Evolutionary conservation across 2,329 filamentous ascomycete species (phyloP).

Genomic region (Exophiala calicioides): DNA sequence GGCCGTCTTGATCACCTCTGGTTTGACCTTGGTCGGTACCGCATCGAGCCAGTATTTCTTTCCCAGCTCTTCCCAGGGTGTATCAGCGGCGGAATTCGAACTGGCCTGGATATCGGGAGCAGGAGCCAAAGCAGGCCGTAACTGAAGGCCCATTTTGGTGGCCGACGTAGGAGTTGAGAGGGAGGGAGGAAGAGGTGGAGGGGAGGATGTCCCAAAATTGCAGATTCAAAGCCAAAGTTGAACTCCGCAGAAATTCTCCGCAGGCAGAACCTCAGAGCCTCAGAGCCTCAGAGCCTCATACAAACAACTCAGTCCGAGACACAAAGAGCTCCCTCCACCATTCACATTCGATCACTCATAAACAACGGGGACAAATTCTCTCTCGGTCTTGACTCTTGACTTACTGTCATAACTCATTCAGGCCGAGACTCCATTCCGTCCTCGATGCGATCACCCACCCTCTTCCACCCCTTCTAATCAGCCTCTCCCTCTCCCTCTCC

Average conservation of each 20-base stretch:
- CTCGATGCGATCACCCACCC: too few relatives aligned
- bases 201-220: slow-evolving; percentile 4
- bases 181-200: background rate
- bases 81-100: slow-evolving; percentile 31
- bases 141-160: slow-evolving; percentile 36
- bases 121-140: slow-evolving; percentile 60
- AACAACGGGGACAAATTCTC: too few relatives aligned
- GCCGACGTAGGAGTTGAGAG: background rate
- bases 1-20: slow-evolving; percentile 77
- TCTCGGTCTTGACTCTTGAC: too few relatives aligned
- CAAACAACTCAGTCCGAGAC: background rate
- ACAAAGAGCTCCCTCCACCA: too few relatives aligned
- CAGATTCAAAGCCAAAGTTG: slow-evolving; percentile 1
- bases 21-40: slow-evolving; percentile 62
- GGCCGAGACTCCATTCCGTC: too few relatives aligned
- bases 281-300: background rate
- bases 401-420: too few relatives aligned
- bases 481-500: too few relatives aligned
- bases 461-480: background rate
- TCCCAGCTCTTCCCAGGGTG: slow-evolving; percentile 67
- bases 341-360: too few relatives aligned
- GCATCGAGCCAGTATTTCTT: slow-evolving; percentile 80
- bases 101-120: slow-evolving; percentile 43
- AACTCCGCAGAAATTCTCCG: slow-evolving; percentile 11
- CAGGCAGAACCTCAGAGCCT: too few relatives aligned